Evolutionary conservation across 495 filamentous ascomycete genomes (phyloP).

Genomic region (Penicillium verhagenii): DNA sequence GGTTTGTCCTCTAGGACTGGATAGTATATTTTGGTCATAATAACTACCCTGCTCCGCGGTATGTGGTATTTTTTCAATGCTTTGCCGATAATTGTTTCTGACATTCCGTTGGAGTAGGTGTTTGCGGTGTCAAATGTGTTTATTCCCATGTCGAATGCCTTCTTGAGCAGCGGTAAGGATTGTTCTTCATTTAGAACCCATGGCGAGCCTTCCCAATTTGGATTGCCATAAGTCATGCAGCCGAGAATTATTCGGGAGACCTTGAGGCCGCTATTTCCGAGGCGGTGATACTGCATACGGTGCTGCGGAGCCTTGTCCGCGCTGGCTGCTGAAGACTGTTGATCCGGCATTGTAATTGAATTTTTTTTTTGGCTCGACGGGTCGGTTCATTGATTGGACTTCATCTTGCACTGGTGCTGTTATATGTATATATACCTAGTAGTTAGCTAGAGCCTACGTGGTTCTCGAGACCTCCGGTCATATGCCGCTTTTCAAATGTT

Average conservation of each 20-base stretch:
- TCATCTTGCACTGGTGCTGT: neutral
- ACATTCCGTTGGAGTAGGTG: constrained; percentile 65
- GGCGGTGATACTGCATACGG: constrained; percentile 27
- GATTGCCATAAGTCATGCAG: constrained; percentile 62
- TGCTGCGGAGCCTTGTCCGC: too few species aligned
- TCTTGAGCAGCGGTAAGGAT: constrained; percentile 62
- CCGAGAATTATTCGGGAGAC: constrained; percentile 67
- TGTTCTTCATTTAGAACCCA: constrained; percentile 65
- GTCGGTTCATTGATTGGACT: too few species aligned
- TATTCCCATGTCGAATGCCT: constrained; percentile 63
- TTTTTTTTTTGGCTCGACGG: too few species aligned
- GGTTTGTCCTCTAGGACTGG: constrained; percentile 43
- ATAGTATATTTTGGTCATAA: constrained; percentile 70
- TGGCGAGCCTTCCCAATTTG: constrained; percentile 45
- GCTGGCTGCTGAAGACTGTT: too few species aligned
- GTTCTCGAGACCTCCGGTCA: too few species aligned
- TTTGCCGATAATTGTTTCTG: constrained; percentile 69
- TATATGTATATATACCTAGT: neutral
- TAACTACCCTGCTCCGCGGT: constrained; percentile 65
- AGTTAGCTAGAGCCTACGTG: too few species aligned
- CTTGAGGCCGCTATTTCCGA: constrained; percentile 66
- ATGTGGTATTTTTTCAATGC: constrained; percentile 69
- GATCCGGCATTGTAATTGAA: too few species aligned
- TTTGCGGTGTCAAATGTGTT: constrained; percentile 55
- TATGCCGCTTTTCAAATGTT: neutral